phyloP scores from a whole-genome alignment of 1,284 basidiomycete species.

The Papiliotrema flavescens region DNA sequence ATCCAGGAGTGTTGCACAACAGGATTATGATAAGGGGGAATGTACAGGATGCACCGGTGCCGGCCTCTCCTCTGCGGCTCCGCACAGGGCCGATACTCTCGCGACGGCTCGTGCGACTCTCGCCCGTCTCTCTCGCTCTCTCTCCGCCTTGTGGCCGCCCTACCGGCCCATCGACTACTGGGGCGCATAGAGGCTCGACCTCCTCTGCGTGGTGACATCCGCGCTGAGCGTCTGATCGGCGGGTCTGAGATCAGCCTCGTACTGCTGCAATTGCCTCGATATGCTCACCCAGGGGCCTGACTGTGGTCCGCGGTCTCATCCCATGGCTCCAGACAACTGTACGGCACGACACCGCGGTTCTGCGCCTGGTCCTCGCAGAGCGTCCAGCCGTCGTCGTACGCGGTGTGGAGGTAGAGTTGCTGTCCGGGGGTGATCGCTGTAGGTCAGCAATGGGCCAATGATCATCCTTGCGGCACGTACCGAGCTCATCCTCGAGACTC shows the following conservation, averaged over 20 bases:
- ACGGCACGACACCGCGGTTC: constrained; percentile 45
- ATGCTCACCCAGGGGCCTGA: not conserved
- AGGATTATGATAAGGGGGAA: no score
- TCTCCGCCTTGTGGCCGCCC: no score
- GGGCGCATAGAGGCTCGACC: constrained; percentile 1
- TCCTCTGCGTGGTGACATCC: not conserved
- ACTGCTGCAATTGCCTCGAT: not conserved
- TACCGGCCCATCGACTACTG: no score
- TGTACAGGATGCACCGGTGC: no score
- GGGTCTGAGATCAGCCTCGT: not conserved
- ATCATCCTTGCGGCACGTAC: constrained; percentile 19
- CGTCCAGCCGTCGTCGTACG: constrained; percentile 49
- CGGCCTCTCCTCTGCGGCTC: no score
- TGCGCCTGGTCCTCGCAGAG: constrained; percentile 45
- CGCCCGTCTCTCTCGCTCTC: no score
- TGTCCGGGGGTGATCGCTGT: constrained; percentile 46
- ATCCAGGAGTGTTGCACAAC: no score
- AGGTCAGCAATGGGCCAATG: constrained; percentile 2
- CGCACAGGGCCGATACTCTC: no score
- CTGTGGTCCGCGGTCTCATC: constrained; percentile 2
- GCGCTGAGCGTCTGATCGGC: not conserved
- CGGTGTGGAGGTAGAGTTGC: constrained; percentile 45
- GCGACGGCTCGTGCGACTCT: no score
- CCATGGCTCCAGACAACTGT: constrained; percentile 46
- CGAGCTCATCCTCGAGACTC: constrained; percentile 47